Percentiles rank a stretch among this genome's conserved stretches.
phyloP scores from a whole-genome alignment of 768 basidiomycete genomes.

The Phaeolepiota aurea region DNA sequence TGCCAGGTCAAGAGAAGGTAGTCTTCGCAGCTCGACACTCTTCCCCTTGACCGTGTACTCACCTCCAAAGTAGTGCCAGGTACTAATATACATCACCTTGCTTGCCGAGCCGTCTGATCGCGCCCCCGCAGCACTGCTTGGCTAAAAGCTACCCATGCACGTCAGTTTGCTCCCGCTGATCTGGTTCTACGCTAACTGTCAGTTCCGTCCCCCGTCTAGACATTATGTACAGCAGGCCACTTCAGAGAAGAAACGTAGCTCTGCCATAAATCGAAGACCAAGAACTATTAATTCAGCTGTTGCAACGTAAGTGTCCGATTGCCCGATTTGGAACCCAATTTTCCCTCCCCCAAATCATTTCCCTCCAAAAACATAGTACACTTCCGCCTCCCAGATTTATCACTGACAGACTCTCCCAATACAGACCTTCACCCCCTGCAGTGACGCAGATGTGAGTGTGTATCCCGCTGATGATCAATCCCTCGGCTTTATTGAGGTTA shows the following conservation, averaged over 20 bases:
- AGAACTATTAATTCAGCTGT: constrained; percentile 45
- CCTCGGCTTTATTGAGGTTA: too few species aligned
- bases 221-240: constrained; percentile 81
- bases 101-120: constrained; percentile 9
- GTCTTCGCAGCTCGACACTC: too few species aligned
- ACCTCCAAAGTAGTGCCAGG: constrained; percentile 49
- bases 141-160: constrained; percentile 91
- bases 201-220: constrained; percentile 24
- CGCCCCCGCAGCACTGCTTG: constrained; percentile 57
- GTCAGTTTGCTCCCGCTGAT: constrained; percentile 35
- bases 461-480: too few species aligned
- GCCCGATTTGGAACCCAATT: too few species aligned
- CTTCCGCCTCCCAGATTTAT: background rate
- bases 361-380: background rate
- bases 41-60: constrained; percentile 6
- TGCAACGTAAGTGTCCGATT: constrained; percentile 1
- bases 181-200: constrained; percentile 5
- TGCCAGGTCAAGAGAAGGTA: constrained; percentile 80
- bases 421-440: background rate
- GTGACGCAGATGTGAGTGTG: background rate
- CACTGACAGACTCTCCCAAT: too few species aligned
- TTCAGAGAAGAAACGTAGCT: constrained; percentile 70
- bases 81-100: constrained; percentile 19
- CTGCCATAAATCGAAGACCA: constrained; percentile 50
- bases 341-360: too few species aligned